Base-by-base conservation (phyloP, 345 rosid species). In the Euphorbia lathyris region DNA sequence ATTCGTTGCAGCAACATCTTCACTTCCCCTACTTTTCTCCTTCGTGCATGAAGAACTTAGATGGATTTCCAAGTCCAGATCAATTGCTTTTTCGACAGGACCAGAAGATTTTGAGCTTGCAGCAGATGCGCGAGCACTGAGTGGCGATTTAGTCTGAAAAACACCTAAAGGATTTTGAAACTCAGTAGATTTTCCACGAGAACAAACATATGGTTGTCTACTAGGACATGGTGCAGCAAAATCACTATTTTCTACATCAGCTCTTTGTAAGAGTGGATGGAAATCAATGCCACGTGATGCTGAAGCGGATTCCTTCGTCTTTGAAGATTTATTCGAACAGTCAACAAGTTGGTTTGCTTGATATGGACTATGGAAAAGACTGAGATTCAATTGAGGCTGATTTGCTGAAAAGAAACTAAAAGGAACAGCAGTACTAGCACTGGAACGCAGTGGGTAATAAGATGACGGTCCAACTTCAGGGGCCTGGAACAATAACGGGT, bases 221-320 rank as follows among this genome's bases (percentile, higher is more conserved):
- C 67, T 81, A 48, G 81, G 75, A 71, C 77, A 30, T 69, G 66
- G 61, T 63, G 63, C 60, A 20, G 60, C 72, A 26, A 32, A 71
- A 68, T 77, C 78, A 55, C 45, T 67, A 23, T 76, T 84, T 50
- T 65, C 83, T 70, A 74, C 82, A 65, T 87, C 87, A 5, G 77
- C 73, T 83, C 87, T 87, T 76, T 86, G 90, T 78, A 95, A 79
- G 59, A 92, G 96, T 5, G 99, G 97, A 74, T 95, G 99, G 79
- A 95, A 90, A 69, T 90, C 89, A 63, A 87, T 84, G 69, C 84
- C 85, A 51, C 76, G 74, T 55, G 79, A 76, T 65, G 76, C 79
- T 56, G 84, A 74, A 67, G 77, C 69, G 32, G 81, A 77, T 63
- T 84, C 88, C 70, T 75, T 74, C 23, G 72, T 71, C 82, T 80